Conservation (phyloP, 2,329 filamentous ascomycete genomes). For the Botrytis porri region DNA sequence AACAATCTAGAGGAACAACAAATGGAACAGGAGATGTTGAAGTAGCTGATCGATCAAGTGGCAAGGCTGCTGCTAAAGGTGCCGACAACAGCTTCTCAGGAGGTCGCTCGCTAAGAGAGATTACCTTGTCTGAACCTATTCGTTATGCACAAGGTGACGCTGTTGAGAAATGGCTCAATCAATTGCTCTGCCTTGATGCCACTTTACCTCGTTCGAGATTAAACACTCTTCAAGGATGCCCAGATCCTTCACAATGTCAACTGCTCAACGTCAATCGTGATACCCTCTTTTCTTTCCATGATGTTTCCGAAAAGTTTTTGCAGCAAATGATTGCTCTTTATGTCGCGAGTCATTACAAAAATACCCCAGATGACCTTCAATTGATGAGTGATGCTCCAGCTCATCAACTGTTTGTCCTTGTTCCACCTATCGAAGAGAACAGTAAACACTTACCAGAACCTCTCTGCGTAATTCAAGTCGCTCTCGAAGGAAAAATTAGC, state of each 20-base stretch:
- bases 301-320: conserved; percentile 92
- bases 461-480: conserved; percentile 90
- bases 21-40: conserved; percentile 58
- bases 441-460: conserved; percentile 83
- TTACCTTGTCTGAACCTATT: conserved; percentile 90
- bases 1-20: conserved; percentile 73
- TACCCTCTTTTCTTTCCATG: conserved; percentile 96
- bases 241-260: conserved; percentile 87
- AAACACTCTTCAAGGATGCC: conserved; percentile 58
- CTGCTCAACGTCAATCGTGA: conserved; percentile 93
- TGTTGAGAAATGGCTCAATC: conserved; percentile 96
- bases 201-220: conserved; percentile 69
- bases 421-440: conserved; percentile 77
- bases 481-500: conserved; percentile 92
- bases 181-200: conserved; percentile 87
- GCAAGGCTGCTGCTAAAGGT: conserved; percentile 61
- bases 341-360: conserved; percentile 97
- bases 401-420: conserved; percentile 92
- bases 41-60: conserved; percentile 75
- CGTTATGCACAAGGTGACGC: conserved; percentile 86
- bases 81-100: conserved; percentile 56
- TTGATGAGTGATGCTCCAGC: conserved; percentile 97
- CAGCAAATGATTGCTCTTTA: conserved; percentile 98
- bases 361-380: conserved; percentile 96
- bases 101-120: conserved; percentile 83